Base-by-base conservation (phyloP, 768 basidiomycete genomes). In the Agrocybe chaxingu region DNA sequence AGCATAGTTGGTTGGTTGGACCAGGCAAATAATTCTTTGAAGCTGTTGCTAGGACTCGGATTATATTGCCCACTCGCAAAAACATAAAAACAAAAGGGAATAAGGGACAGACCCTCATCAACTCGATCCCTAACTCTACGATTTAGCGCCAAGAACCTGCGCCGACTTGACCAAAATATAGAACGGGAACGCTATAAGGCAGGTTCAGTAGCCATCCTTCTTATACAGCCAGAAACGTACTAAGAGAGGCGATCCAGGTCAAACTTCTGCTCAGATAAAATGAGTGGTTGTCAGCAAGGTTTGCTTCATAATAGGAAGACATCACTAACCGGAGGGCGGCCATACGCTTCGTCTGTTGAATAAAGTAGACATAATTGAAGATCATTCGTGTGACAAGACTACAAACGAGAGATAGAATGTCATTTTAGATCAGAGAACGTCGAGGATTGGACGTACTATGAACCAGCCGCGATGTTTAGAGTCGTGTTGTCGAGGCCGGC, bases 391-490 rank as follows among this genome's bases (percentile, higher is more conserved):
- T 16, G 8, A 54, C 8, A 37, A 61, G 37, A 45, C 60, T 61
- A 19, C 3, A 24, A 24, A 30, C 36, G 9, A 29, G 18, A 12
- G 7, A 16, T 24, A 36, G 3, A 34, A n/a, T 16, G 12, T 13
- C 5, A 11, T 34, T 4, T 42, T 9, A 1, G 37, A 30, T 3
- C n/a, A 2, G 10, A 13, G n/a, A 4, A 36, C 24, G 8, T 18
- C 9, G 8, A n/a, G 41, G 9, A 40, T 1, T 7, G 12, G 11
- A 10, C 45, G 4, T 59, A 66, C 29, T 59, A 68, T 13, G 57
- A 41, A 6, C 65, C 56, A 7, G 66, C 56, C 0, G 61, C 50
- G n/a, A 58, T 55, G 32, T 70, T 72, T 11, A 68, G 46, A 3
- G 57, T 60, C 11, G 49, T 35, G 39, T 51, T 47, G 13, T 66